These are phyloP conservation scores for Phytophthora foliorum DNA, from an alignment of 352 stramenopile genomes.

Conservation along the genomic window DNA sequence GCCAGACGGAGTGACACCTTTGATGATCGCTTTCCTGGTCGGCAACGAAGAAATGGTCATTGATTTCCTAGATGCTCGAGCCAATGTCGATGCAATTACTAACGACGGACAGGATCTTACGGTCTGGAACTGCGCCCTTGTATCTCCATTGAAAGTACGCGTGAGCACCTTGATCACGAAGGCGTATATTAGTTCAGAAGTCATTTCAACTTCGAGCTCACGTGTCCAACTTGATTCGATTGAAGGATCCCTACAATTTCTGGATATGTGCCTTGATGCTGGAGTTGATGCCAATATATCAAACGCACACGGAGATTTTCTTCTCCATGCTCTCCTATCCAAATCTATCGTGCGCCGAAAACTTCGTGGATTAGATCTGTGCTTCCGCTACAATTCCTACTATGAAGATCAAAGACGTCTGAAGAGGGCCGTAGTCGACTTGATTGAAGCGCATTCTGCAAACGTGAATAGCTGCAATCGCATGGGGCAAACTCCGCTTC, in stretches of 20 bases:
- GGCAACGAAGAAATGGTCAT: slow-evolving; percentile 48
- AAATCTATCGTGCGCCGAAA: slow-evolving; percentile 54
- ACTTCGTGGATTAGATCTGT: slow-evolving; percentile 65
- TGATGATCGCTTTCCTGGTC: slow-evolving; percentile 73
- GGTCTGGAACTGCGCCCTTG: slow-evolving; percentile 67
- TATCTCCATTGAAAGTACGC: slow-evolving; percentile 34
- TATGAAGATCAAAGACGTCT: slow-evolving; percentile 30
- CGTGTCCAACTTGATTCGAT: slow-evolving; percentile 49
- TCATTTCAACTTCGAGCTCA: background rate
- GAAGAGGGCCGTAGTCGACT: slow-evolving; percentile 28
- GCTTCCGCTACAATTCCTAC: slow-evolving; percentile 67
- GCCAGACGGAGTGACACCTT: slow-evolving; percentile 46
- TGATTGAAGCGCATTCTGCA: slow-evolving; percentile 49
- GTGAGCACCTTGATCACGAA: slow-evolving; percentile 30
- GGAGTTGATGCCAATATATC: slow-evolving; percentile 72
- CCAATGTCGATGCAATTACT: slow-evolving; percentile 69
- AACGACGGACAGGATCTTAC: slow-evolving; percentile 53
- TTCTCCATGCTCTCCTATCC: slow-evolving; percentile 72
- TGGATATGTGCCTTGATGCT: slow-evolving; percentile 46
- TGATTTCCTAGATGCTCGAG: slow-evolving; percentile 41
- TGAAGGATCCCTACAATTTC: slow-evolving; percentile 36
- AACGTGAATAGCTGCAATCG: slow-evolving; percentile 71
- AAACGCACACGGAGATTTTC: slow-evolving; percentile 65
- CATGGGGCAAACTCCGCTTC: slow-evolving; percentile 70
- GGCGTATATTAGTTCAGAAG: slow-evolving; percentile 13